A percentile compares a stretch with the other conserved stretches of the same genome.
These are phyloP conservation scores for Diaporthe sp. DNA, from an alignment of 2,329 filamentous ascomycete genomes.

Conservation along the genomic window DNA sequence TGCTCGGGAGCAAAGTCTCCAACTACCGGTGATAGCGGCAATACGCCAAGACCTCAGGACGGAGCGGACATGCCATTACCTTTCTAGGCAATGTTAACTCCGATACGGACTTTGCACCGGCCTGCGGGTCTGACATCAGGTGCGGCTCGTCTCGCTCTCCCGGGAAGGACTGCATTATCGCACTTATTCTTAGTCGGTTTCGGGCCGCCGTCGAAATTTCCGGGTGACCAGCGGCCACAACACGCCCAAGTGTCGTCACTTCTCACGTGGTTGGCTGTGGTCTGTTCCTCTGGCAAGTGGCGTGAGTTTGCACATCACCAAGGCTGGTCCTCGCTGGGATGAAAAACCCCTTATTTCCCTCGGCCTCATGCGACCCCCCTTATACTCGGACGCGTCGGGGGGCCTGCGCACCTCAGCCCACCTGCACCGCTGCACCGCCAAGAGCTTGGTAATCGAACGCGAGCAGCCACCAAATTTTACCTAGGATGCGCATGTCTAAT, in stretches of 20 bases:
- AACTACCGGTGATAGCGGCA: constrained; percentile 7
- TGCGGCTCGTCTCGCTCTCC: constrained; percentile 27
- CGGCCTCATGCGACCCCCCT: constrained; percentile 13
- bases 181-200: constrained; percentile 24
- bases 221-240: constrained; percentile 2
- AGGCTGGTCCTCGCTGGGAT: constrained; percentile 16
- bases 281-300: constrained; percentile 15
- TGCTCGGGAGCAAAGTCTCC: background rate
- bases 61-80: background rate
- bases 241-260: background rate
- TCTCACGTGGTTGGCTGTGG: constrained; percentile 20
- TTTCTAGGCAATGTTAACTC: background rate
- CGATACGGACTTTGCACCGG: background rate
- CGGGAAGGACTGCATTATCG: background rate
- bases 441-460: constrained; percentile 1
- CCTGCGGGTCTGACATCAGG: constrained; percentile 5
- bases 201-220: constrained; percentile 17
- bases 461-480: constrained; percentile 7
- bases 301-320: constrained; percentile 20
- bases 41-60: background rate
- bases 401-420: background rate
- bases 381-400: background rate
- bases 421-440: constrained; percentile 7
- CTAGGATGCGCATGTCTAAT: constrained; percentile 12
- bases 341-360: constrained; percentile 6